These are phyloP conservation scores for Chrysanthemum seticuspe DNA, from an alignment of 129 eudicot genomes.

Conservation along the genomic window DNA sequence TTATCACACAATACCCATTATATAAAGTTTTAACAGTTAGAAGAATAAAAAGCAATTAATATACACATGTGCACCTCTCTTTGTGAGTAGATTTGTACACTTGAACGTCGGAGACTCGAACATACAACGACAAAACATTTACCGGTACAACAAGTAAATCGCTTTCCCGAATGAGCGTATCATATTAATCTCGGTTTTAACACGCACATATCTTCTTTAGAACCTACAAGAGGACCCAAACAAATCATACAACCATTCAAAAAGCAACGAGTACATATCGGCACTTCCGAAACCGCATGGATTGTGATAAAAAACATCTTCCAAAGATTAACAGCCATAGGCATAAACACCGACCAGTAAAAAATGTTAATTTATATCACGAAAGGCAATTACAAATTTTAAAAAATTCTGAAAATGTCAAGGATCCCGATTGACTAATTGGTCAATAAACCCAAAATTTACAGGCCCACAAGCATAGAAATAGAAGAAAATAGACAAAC, in stretches of 20 bases:
- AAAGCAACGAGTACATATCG: neutral
- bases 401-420: neutral
- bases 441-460: constrained; percentile 5
- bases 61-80: too few relatives aligned
- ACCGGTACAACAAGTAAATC: too few relatives aligned
- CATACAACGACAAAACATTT: too few relatives aligned
- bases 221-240: constrained; percentile 48
- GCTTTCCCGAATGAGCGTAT: too few relatives aligned
- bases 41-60: too few relatives aligned
- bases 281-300: neutral
- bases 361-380: neutral
- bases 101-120: too few relatives aligned
- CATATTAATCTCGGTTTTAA: too few relatives aligned
- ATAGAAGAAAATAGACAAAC: neutral
- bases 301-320: neutral
- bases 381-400: neutral
- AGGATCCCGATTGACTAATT: neutral
- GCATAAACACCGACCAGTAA: neutral
- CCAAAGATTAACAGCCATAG: neutral
- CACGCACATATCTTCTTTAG: constrained; percentile 38
- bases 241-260: constrained; percentile 7
- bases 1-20: too few relatives aligned
- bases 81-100: too few relatives aligned
- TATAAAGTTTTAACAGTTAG: too few relatives aligned
- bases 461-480: neutral